These are phyloP conservation scores for Cardamine occulta DNA, from an alignment of 345 rosid species.

Conservation along the genomic window DNA sequence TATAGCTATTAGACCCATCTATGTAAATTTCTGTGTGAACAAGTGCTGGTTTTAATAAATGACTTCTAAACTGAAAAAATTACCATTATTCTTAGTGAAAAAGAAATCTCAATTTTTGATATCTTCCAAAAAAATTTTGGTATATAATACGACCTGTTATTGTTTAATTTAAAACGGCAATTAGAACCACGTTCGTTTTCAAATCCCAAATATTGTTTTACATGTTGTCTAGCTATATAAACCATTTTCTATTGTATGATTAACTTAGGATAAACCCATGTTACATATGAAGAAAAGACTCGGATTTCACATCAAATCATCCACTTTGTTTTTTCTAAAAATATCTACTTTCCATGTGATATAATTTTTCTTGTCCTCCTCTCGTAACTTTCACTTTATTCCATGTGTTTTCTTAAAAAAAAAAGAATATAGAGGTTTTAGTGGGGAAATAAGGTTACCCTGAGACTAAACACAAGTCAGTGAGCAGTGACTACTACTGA, in stretches of 20 bases:
- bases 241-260: neutral
- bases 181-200: neutral
- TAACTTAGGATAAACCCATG: neutral
- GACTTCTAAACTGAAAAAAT: neutral
- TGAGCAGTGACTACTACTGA: conserved; percentile 28
- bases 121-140: neutral
- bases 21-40: neutral
- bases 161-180: neutral
- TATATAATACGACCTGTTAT: neutral
- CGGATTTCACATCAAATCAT: neutral
- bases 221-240: neutral
- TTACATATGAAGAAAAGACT: neutral
- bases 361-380: neutral
- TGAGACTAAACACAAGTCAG: conserved; percentile 31
- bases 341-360: conserved; percentile 10
- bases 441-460: conserved; percentile 33
- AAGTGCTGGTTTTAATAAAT: neutral
- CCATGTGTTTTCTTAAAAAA: neutral
- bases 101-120: neutral
- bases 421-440: conserved; percentile 16
- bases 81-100: neutral
- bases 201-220: neutral
- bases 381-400: conserved; percentile 13
- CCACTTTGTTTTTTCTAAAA: conserved; percentile 5
- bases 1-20: neutral